Base-by-base conservation (phyloP, 2,329 filamentous ascomycete species). In the Seiridium cupressi region DNA sequence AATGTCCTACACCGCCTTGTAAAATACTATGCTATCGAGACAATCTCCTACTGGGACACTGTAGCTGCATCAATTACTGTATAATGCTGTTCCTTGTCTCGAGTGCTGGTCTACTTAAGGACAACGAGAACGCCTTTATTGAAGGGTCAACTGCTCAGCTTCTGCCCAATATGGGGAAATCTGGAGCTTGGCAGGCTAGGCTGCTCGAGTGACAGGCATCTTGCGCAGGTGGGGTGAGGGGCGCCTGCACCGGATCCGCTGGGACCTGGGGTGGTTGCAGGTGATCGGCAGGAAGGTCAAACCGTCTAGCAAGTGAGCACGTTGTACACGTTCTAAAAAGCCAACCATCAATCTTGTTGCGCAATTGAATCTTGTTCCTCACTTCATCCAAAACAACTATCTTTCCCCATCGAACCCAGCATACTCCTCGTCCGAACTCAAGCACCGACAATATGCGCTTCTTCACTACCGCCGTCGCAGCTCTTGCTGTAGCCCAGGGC, bases 401-500 rank as follows among this genome's bases (percentile, higher is more conserved):
- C 18, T 26, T 26, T 26, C 2, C 38, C 38, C 7, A 48, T 18
- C n/a, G n/a, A 48, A 48, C 26, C 46, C 38, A 42, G 7, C 38
- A 13, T 8, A 7, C 13, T 42, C 2, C 38, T 42, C 7, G 38
- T 13, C 7, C 38, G 38, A 42, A 7, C 38, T 42, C 38, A 8
- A 42, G 7, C 38, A 42, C 7, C 49, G 31, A 34, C 64, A 64
- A 61, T 70, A 82, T 94, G 91, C 91, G 84, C 77, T 77, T 88
- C 67, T 73, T 78, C 61, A 65, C 80, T 13, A 71, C 84, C 62
- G 69, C 89, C 66, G 71, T 84, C 63, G 76, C 85, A 58, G 74
- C 86, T 55, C 76, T 90, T 47, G 76, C 88, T 58, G 77, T 86
- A 63, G 73, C 87, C 60, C 77, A 89, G 56, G 80, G 86, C 63